Base-by-base conservation (phyloP, 306 rosid genomes). In the Sphenostylis stenocarpa region DNA sequence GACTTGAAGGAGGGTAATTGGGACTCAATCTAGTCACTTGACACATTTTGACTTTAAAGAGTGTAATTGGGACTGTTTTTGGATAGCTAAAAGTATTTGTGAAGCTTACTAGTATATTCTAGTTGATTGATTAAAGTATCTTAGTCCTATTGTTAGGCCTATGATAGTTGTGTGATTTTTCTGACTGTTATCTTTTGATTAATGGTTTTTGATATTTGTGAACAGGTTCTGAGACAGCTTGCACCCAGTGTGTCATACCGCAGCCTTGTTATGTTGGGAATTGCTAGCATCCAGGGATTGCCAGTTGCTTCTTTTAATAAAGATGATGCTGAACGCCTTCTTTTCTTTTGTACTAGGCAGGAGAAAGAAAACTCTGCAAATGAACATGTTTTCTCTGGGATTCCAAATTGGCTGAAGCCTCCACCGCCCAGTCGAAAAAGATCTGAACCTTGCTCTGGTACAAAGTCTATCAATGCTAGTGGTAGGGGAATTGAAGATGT, bases 211-310 rank as follows among this genome's bases (percentile, higher is more conserved):
- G 78, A 77, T 64, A 70, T 87, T 31, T 77, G 53, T 65, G 66
- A 74, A 80, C 91, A 95, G 98, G 92, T 92, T 76, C 77, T 95
- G 84, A 90, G 98, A 88, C 98, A 95, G 82, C 92, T 92, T 13
- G 96, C 97, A 38, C 95, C 97, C 7, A 95, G 90, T 76, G 76
- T 85, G 52, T 86, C 98, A n/a, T 89, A 85, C 64, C 97, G 87
- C 58, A 89, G 96, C 84, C 88, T 95, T 73, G 97, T 92, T 43
- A 85, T 87, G 83, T 88, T 95, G 75, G 98, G 98, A 36, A 68
- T 95, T 13, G 98, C 93, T 77, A 90, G 97, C 75, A 78, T 95
- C 80, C 98, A 95, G 83, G 98, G 98, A 78, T 86, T 92, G 82
- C 84, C 97, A 3, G 95, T 95, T 78, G 96, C 98, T 61, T 89